Percentiles rank a stretch among this genome's conserved stretches.
Conservation (phyloP, 176 grass and related monocot genomes). For the Aechmea fasciata region DNA sequence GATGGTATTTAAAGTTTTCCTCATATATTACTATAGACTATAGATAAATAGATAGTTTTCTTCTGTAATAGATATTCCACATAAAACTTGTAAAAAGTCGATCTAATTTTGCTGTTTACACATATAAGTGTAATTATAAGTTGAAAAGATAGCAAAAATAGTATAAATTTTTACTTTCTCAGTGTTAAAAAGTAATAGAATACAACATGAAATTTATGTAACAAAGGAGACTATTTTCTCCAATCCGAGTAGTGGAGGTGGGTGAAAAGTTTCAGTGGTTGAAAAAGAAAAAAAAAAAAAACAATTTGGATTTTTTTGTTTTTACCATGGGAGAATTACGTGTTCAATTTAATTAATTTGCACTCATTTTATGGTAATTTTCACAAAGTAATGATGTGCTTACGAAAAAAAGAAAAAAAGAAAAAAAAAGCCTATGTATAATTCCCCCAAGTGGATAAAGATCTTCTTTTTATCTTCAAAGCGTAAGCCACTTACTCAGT, state of each 20-base stretch:
- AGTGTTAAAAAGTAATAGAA: too few relatives aligned
- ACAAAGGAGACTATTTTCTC: background rate
- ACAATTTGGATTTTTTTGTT: background rate
- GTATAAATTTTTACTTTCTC: too few relatives aligned
- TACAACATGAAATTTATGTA: too few relatives aligned
- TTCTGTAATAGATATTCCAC: too few relatives aligned
- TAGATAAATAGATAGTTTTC: too few relatives aligned
- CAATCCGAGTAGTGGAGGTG: background rate
- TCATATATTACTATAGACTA: too few relatives aligned
- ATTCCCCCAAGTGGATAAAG: background rate
- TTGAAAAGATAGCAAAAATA: too few relatives aligned
- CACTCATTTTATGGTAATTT: background rate
- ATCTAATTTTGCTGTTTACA: too few relatives aligned
- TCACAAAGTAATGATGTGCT: background rate
- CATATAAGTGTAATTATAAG: too few relatives aligned
- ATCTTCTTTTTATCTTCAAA: background rate
- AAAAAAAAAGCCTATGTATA: too few relatives aligned
- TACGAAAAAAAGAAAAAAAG: background rate
- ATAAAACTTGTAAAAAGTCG: too few relatives aligned
- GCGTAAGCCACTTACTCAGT: constrained; percentile 6
- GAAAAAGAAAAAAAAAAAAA: background rate
- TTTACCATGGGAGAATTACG: background rate
- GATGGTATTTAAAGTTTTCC: too few relatives aligned
- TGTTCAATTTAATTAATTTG: background rate
- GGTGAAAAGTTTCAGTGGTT: background rate